Conservation (phyloP, 108 stramenopile species). For the Skeletonema costatum region DNA sequence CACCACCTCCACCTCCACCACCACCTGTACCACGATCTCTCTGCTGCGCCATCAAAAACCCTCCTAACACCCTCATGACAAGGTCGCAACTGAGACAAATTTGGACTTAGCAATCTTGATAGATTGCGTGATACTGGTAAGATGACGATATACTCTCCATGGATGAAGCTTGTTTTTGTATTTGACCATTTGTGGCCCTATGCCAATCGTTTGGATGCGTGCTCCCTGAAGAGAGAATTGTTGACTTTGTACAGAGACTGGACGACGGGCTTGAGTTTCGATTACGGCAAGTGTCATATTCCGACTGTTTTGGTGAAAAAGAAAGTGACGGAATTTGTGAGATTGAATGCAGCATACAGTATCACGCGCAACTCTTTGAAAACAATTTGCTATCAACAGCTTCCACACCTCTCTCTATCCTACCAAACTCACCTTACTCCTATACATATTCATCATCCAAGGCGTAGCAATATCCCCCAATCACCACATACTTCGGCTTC, state of each 20-base stretch:
- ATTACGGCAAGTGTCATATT: slow-evolving; percentile 93
- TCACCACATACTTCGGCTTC: slow-evolving; percentile 92
- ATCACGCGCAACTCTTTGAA: neutral
- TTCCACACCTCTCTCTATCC: neutral
- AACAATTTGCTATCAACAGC: neutral
- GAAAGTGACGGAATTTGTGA: neutral
- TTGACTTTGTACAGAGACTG: slow-evolving; percentile 90
- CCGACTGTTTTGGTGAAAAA: slow-evolving; percentile 47
- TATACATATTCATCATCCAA: slow-evolving; percentile 95
- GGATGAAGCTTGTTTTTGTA: slow-evolving; percentile 92
- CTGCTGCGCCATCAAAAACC: slow-evolving; percentile 82
- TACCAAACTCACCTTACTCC: slow-evolving; percentile 74
- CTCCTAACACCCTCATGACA: slow-evolving; percentile 88
- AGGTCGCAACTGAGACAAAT: slow-evolving; percentile 76
- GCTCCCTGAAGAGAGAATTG: slow-evolving; percentile 91
- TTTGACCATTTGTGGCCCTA: slow-evolving; percentile 94
- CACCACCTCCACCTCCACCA: slow-evolving; percentile 28
- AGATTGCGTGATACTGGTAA: slow-evolving; percentile 82
- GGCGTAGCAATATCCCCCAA: slow-evolving; percentile 92
- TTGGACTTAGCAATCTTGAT: slow-evolving; percentile 92
- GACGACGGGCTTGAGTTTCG: slow-evolving; percentile 88
- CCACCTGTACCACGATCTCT: slow-evolving; percentile 42
- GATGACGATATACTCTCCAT: slow-evolving; percentile 88
- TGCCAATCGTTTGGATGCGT: slow-evolving; percentile 89
- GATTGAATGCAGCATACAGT: neutral